Conservation (phyloP, 164 flowering plant species). For the Chloranthus sessilifolius region DNA sequence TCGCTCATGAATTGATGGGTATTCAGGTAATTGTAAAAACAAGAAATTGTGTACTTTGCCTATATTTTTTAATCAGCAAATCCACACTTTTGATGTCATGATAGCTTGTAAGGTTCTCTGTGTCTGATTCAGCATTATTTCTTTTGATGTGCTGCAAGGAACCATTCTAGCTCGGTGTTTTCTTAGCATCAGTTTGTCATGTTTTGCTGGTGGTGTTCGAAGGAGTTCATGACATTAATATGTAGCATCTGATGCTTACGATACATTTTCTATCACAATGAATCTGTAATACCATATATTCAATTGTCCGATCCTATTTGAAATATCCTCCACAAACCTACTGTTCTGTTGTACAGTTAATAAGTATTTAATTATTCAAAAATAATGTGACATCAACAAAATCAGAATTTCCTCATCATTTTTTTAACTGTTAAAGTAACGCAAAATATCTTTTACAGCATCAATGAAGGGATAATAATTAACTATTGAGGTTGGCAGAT, state of each 20-base stretch:
- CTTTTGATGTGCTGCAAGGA: slow-evolving; percentile 60
- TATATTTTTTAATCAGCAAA: slow-evolving; percentile 2
- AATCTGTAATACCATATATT: no score
- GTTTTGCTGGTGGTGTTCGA: slow-evolving; percentile 78
- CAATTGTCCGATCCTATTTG: no score
- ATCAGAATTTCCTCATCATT: no score
- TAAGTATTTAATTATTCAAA: no score
- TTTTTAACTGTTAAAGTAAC: no score
- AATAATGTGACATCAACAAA: no score
- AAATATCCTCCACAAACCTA: no score
- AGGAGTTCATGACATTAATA: slow-evolving; percentile 66
- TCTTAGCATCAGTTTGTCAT: slow-evolving; percentile 81
- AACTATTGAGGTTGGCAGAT: no score
- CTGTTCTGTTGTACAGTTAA: no score
- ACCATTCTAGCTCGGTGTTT: slow-evolving; percentile 78
- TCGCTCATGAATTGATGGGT: slow-evolving; percentile 87
- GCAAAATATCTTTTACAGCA: no score
- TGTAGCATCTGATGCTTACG: slow-evolving; percentile 85
- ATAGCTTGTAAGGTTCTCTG: neutral
- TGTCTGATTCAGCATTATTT: slow-evolving; percentile 14
- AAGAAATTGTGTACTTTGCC: neutral
- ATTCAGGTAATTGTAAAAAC: slow-evolving; percentile 63
- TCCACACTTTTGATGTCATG: neutral
- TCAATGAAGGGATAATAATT: no score
- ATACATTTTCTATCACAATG: slow-evolving; percentile 30